Conservation (phyloP, 139 green algal species). For the Trebouxia sp. region DNA sequence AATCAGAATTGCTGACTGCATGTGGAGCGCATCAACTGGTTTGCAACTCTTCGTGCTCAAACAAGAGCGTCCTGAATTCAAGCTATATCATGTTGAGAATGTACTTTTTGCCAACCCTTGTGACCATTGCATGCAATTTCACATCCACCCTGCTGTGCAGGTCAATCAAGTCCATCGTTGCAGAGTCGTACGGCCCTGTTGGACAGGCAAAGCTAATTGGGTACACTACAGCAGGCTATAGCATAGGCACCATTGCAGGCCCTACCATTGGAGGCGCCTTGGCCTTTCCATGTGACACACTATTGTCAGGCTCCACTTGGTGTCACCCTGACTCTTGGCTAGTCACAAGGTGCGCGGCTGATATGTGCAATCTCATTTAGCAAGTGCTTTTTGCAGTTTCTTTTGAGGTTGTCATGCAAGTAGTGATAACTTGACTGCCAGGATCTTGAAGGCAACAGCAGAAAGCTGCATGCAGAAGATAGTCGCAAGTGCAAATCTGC, state of each 20-base stretch:
- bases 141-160: background rate
- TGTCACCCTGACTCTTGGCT: background rate
- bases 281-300: background rate
- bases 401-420: background rate
- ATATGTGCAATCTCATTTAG: too few relatives aligned
- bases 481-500: too few relatives aligned
- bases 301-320: background rate
- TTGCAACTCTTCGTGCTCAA: too few relatives aligned
- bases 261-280: slow-evolving; percentile 39
- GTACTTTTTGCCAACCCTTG: background rate
- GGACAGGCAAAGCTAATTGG: slow-evolving; percentile 1
- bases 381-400: background rate
- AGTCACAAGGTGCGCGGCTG: background rate
- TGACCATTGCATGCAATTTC: background rate
- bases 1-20: too few relatives aligned
- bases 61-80: too few relatives aligned
- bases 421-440: too few relatives aligned
- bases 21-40: too few relatives aligned
- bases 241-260: slow-evolving; percentile 33
- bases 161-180: slow-evolving; percentile 23
- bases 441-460: too few relatives aligned
- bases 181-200: background rate
- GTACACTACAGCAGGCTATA: slow-evolving; percentile 27
- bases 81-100: too few relatives aligned
- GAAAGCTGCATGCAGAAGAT: too few relatives aligned